Conservation (phyloP, 2,329 filamentous ascomycete genomes). For the Penicillium brasilianum region DNA sequence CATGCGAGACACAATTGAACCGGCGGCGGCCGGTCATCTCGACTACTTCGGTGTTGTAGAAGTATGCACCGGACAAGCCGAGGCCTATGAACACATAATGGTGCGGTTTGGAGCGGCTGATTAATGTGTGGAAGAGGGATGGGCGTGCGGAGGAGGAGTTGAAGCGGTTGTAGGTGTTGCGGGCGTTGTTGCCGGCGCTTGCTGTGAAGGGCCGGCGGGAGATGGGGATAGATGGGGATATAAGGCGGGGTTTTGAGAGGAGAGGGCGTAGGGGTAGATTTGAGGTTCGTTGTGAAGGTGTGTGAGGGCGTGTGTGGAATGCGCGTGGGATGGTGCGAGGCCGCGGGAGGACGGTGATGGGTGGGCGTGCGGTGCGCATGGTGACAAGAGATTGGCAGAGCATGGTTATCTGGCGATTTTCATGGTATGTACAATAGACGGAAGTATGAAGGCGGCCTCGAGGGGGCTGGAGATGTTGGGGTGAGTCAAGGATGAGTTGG, state of each 20-base stretch:
- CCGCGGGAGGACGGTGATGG: neutral
- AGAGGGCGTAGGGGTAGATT: neutral
- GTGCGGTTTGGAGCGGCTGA: constrained; percentile 31
- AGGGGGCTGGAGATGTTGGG: neutral
- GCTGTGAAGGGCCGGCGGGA: constrained; percentile 21
- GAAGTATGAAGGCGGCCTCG: neutral
- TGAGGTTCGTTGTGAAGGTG: constrained; percentile 12
- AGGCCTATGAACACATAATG: constrained; percentile 47
- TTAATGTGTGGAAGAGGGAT: constrained; percentile 23
- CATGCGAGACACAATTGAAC: constrained; percentile 61
- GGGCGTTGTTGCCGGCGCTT: constrained; percentile 4
- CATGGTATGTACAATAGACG: neutral
- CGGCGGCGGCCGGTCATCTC: constrained; percentile 59
- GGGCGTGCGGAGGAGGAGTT: constrained; percentile 9
- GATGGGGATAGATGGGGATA: neutral
- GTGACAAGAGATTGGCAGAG: constrained; percentile 4
- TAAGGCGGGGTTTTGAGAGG: neutral
- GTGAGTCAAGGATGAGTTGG: constrained; percentile 9
- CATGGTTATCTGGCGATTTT: neutral
- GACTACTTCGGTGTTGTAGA: constrained; percentile 62
- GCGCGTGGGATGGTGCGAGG: too few species aligned
- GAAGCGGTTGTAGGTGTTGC: constrained; percentile 30
- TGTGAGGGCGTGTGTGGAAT: neutral
- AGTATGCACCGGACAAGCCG: constrained; percentile 54
- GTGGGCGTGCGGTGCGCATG: constrained; percentile 10